These are phyloP conservation scores for Artemisia annua DNA, from an alignment of 129 eudicot genomes.

Conservation along the genomic window DNA sequence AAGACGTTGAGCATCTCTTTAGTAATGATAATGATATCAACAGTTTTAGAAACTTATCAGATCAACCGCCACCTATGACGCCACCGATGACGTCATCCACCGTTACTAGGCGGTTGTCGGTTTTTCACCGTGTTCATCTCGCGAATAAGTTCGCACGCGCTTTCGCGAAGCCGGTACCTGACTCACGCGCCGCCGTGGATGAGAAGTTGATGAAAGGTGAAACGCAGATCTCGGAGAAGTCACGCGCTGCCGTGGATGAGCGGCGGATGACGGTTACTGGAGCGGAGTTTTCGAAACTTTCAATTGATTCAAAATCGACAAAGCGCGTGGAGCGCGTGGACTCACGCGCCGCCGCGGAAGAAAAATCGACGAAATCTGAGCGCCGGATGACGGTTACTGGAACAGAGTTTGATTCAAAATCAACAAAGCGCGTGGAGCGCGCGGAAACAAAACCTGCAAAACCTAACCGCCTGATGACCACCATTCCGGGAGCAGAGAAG, in stretches of 20 bases:
- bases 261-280: too few relatives aligned
- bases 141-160: constrained; percentile 57
- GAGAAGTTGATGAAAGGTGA: neutral
- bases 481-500: constrained; percentile 56
- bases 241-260: too few relatives aligned
- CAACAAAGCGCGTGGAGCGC: too few relatives aligned
- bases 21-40: neutral
- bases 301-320: too few relatives aligned
- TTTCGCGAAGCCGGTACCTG: constrained; percentile 22
- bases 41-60: constrained; percentile 1
- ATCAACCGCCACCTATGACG: constrained; percentile 26
- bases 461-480: constrained; percentile 31
- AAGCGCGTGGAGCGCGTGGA: too few relatives aligned
- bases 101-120: constrained; percentile 29
- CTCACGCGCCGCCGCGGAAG: neutral
- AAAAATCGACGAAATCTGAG: too few relatives aligned
- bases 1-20: constrained; percentile 6
- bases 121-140: constrained; percentile 79
- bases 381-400: too few relatives aligned
- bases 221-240: neutral
- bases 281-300: too few relatives aligned
- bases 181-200: neutral
- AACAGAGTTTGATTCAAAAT: too few relatives aligned
- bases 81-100: constrained; percentile 12
- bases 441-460: neutral